Conservation (phyloP, 306 rosid genomes). For the Prunus mongolica region DNA sequence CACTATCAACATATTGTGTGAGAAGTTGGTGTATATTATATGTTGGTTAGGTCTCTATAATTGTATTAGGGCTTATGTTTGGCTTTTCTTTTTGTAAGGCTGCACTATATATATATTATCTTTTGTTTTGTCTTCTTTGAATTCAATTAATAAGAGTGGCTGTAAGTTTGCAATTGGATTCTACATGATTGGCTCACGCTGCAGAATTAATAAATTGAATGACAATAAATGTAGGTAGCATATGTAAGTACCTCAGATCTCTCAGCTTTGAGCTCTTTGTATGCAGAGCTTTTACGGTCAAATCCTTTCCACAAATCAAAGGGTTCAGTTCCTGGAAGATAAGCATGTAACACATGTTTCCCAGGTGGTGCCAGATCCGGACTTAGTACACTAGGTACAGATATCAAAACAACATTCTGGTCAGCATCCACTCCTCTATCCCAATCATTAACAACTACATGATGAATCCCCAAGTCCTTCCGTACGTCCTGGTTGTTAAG, state of each 20-base stretch:
- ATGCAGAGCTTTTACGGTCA: slow-evolving; percentile 69
- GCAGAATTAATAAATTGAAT: background rate
- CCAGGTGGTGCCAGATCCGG: slow-evolving; percentile 78
- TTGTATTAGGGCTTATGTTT: background rate
- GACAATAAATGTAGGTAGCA: background rate
- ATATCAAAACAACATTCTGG: slow-evolving; percentile 91
- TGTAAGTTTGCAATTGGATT: background rate
- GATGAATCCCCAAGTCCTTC: slow-evolving; percentile 80
- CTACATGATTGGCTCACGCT: background rate
- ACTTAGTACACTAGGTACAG: slow-evolving; percentile 82
- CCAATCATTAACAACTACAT: slow-evolving; percentile 94
- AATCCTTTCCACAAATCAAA: slow-evolving; percentile 83
- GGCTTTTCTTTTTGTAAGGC: background rate
- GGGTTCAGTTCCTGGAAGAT: slow-evolving; percentile 90
- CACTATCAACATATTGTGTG: background rate
- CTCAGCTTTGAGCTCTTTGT: slow-evolving; percentile 72
- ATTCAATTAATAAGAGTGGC: background rate
- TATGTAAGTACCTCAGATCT: slow-evolving; percentile 68
- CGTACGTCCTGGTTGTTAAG: slow-evolving; percentile 46
- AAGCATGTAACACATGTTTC: slow-evolving; percentile 85
- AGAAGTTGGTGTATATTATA: background rate
- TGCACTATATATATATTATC: background rate
- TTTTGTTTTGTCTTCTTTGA: background rate
- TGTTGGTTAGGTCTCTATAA: background rate
- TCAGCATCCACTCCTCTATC: slow-evolving; percentile 91